Evolutionary conservation across 352 stramenopile species (phyloP).

Genomic region (Pythium apleroticum): DNA sequence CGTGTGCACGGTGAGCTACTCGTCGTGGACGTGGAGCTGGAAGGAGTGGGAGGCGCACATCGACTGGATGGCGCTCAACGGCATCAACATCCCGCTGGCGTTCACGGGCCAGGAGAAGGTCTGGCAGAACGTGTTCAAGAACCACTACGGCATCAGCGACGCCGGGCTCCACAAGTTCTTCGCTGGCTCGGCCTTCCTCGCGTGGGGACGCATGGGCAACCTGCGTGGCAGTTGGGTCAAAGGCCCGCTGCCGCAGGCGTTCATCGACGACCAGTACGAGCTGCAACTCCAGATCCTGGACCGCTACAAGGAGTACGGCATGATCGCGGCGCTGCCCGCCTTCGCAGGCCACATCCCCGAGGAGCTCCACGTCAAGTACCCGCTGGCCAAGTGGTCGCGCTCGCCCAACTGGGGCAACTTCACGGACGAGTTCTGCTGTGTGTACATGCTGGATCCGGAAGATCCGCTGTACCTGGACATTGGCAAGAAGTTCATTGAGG

Average conservation of each 20-base stretch:
- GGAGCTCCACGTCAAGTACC: conserved; percentile 71
- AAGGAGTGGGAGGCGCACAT: conserved; percentile 89
- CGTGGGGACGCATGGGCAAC: conserved; percentile 91
- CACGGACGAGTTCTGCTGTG: conserved; percentile 78
- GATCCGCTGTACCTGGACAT: conserved; percentile 86
- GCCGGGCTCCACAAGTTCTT: conserved; percentile 88
- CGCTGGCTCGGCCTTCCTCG: conserved; percentile 83
- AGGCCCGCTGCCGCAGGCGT: conserved; percentile 77
- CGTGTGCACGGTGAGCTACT: conserved; percentile 92
- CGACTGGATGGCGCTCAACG: conserved; percentile 93
- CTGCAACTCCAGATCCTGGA: conserved; percentile 83
- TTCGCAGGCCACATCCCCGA: conserved; percentile 90
- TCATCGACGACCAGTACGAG: conserved; percentile 79
- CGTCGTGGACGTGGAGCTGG: conserved; percentile 87
- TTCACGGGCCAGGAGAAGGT: conserved; percentile 91
- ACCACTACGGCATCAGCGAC: conserved; percentile 76
- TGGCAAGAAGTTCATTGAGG: conserved; percentile 72
- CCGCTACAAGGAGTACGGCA: conserved; percentile 85
- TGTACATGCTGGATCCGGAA: conserved; percentile 79
- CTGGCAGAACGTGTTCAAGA: conserved; percentile 83
- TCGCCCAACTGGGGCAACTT: conserved; percentile 82
- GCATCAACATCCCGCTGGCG: conserved; percentile 91
- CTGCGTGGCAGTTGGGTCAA: conserved; percentile 84
- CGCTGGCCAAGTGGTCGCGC: conserved; percentile 74
- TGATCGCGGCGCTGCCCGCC: conserved; percentile 87